Base-by-base conservation (phyloP, 345 rosid species). In the Aethionema arabicum region DNA sequence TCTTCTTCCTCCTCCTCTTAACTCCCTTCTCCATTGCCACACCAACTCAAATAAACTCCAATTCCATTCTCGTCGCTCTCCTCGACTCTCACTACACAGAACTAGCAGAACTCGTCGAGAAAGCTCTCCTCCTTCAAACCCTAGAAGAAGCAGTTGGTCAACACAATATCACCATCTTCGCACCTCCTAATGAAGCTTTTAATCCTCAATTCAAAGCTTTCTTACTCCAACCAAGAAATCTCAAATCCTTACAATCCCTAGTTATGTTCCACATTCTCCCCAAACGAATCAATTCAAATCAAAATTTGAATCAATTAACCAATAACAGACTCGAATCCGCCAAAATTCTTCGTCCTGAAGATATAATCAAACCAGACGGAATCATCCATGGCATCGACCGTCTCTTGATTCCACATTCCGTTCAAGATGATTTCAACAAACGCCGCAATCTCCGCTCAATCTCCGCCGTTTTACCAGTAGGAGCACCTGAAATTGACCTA, bases 81-180 rank as follows among this genome's bases (percentile, higher is more conserved):
- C 95, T 90, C 13, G 99, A 93, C 78, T 93, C 99, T 16, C 97
- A 84, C 80, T 93, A 90, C 72, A 90, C 97, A 0, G 97, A 87
- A 63, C 78, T 93, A n/a, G 83, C 97, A 4, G 99, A 93, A 56
- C 91, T 90, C 9, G 87, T 90, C 0, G 99, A 93, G 63, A 93
- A 93, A 65, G 99, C 97, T 59, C 86, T 87, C 49, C 92, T 93
- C 13, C 83, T 93, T 11, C 97, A 85, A 30, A 80, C 88, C 4
- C 83, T 93, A 5, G 99, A 93, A 72, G 82, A 79, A 55, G 90
- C 95, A 6, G 96, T 90, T 12, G 88, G 88, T 14, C 63, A 67
- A 12, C 87, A 93, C 80, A 87, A 87, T 57, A 73, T 93, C 59
- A 93, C 99, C 67, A 87, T 93, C 76, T 93, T 93, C 44, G 99